Conservation (phyloP, 441 rosid genomes). For the Adansonia madagascariensis region DNA sequence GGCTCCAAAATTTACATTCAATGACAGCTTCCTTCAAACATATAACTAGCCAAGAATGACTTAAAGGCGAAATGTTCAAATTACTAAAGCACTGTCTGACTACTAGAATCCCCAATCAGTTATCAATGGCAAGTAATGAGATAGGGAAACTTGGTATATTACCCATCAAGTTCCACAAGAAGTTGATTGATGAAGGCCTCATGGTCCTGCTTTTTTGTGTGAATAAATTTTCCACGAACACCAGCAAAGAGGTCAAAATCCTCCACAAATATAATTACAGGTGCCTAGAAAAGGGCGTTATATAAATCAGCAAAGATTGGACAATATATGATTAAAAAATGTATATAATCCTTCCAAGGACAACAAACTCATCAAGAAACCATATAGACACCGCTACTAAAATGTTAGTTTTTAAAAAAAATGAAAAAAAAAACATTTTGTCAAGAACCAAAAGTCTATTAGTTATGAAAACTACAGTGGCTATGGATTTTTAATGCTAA, state of each 20-base stretch:
- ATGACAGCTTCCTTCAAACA: background rate
- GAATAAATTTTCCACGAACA: conserved; percentile 94
- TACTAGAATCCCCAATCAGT: conserved; percentile 14
- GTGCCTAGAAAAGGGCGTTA: conserved; percentile 66
- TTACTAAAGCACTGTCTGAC: background rate
- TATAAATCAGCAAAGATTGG: conserved; percentile 28
- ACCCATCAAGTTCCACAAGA: conserved; percentile 99
- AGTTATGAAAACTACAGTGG: background rate
- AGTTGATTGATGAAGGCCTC: conserved; percentile 98
- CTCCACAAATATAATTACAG: conserved; percentile 95
- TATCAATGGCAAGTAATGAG: background rate
- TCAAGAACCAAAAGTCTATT: background rate
- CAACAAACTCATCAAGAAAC: background rate
- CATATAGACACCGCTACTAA: background rate
- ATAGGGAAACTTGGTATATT: conserved; percentile 39
- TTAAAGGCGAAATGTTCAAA: background rate
- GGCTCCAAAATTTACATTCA: conserved; percentile 7
- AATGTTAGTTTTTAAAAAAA: background rate
- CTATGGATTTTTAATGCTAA: background rate
- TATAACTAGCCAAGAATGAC: background rate
- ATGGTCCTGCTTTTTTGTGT: conserved; percentile 93
- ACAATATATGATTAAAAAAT: background rate
- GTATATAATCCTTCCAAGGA: conserved; percentile 3
- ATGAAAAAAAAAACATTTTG: background rate
- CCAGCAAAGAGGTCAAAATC: conserved; percentile 98